Base-by-base conservation (phyloP, 2,329 filamentous ascomycete species). In the Tolypocladium ovalisporum region DNA sequence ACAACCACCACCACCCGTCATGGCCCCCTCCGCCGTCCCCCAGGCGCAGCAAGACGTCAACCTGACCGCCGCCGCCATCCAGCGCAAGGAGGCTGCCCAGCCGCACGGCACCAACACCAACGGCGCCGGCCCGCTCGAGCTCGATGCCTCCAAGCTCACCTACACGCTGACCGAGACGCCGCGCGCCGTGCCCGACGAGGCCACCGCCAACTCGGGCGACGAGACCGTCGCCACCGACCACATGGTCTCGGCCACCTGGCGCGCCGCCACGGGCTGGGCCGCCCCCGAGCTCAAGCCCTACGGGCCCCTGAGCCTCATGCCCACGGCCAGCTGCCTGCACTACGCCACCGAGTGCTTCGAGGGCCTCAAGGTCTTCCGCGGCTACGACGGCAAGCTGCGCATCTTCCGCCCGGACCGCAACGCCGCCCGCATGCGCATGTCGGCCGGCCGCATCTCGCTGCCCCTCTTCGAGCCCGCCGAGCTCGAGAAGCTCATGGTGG, bases 311-410 rank as follows among this genome's bases (percentile, higher is more conserved):
- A 80, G 80, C 61, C 83, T 96, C 66, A 87, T 90, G 76, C 90
- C 90, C 39, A 92, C 87, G 5, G 89, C 90, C 17, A 89, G 85
- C 4, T 85, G 86, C 60, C 80, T 96, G 59, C 90, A 96, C 79
- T 96, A 96, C 73, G 90, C 90, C 13, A 95, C 90, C 53, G 88
- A 93, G 73, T 95, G 90, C 72, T 96, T 95, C 75, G 90, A 96
- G 74, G 90, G 90, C 15, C 74, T 82, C 65, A 96, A 95, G 74
- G 83, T 84, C 55, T 95, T 90, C 79, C 85, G 90, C 54, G 90
- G 90, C 57, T 81, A 81, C 63, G 88, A 93, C 70, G 86, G 86
- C 65, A 82, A 81, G 65, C 79, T 92, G 57, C 85, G 89, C 59
- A 76, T 92, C 57, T 93, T 93, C 80, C 85, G 89, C n/a, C 86